Percentiles rank a stretch among this genome's conserved stretches.
Conservation (phyloP, 2,329 filamentous ascomycete genomes). For the Paecilomyces niveus region DNA sequence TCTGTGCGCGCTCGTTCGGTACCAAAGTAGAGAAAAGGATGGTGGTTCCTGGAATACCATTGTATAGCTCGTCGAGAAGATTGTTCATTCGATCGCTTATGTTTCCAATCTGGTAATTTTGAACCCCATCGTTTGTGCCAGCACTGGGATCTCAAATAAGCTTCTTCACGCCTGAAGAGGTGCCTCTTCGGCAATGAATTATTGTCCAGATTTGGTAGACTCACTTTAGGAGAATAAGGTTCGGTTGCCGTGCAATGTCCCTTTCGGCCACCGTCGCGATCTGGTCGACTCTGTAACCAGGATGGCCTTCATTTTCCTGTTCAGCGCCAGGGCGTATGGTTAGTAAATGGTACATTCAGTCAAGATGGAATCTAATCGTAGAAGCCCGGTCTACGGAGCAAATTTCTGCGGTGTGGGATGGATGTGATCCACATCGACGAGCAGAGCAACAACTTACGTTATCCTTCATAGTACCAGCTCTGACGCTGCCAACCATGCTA, state of each 20-base stretch:
- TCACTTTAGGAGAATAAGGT: constrained; percentile 22
- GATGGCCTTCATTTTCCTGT: constrained; percentile 19
- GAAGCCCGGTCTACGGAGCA: no score
- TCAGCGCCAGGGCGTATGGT: background rate
- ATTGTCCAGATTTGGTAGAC: background rate
- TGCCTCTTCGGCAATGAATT: background rate
- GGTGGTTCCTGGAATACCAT: constrained; percentile 15
- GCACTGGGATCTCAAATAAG: constrained; percentile 11
- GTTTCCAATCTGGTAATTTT: constrained; percentile 12
- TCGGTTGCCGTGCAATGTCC: constrained; percentile 13
- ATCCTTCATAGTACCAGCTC: constrained; percentile 8
- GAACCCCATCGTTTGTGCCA: constrained; percentile 28
- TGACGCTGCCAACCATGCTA: constrained; percentile 10
- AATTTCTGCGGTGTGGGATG: background rate
- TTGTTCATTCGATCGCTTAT: constrained; percentile 16
- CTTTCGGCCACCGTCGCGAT: constrained; percentile 5
- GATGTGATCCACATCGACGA: background rate
- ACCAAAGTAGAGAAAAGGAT: constrained; percentile 29
- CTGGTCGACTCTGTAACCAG: constrained; percentile 16
- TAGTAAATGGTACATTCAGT: background rate
- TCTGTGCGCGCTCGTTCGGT: constrained; percentile 9
- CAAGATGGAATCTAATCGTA: no score
- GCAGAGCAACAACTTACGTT: constrained; percentile 10
- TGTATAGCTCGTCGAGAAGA: constrained; percentile 18
- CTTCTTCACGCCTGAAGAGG: background rate